Base-by-base conservation (phyloP, 2,329 filamentous ascomycete genomes). In the Pyrenophora graminea region DNA sequence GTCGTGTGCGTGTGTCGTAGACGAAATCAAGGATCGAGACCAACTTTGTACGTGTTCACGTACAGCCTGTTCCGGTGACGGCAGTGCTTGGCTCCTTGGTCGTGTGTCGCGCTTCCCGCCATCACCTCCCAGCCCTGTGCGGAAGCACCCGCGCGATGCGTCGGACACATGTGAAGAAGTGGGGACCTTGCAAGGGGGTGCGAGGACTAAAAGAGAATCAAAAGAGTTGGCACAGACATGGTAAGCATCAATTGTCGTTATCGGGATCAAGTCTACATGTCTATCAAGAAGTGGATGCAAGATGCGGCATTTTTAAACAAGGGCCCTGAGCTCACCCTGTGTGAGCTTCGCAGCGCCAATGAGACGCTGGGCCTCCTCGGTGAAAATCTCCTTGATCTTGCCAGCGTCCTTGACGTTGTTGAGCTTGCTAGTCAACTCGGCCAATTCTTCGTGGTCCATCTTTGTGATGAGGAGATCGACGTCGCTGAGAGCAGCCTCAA, bases 381-480 rank as follows among this genome's bases (percentile, higher is more conserved):
- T 79, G 84, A 92, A 97, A 46, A 91, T 86, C 48, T 77, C 78
- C 85, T 95, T 97, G 75, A 99, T 93, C 74, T 91, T 90, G 59
- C 83, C 85, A 17, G 85, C 86, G 56, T 93, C 85, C 74, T 90
- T 95, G 66, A 83, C 84, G 38, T 85, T 84, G 67, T 85, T 87
- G 53, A 99, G 84, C 79, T 93, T 93, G 65, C 79, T 81, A 31
- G 92, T 91, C 51, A 99, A 79, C 18, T 82, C 83, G 34, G 92
- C 92, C 67, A 97, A 85, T 82, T 97, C 92, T 64, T 97, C 93
- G 48, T 89, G 80, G 62, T 96, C 92, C 62, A 96, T 86, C 84
- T 93, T 96, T 76, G 81, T 81, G 78, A 96, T 91, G 55, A 99
- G 77, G 18, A 88, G 79, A 70, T 99, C 95, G 41, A 96, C 89